Percentiles rank a stretch among this genome's conserved stretches.
phyloP scores from a whole-genome alignment of 1,139 yeast species.

The Suhomyces terraborum region DNA sequence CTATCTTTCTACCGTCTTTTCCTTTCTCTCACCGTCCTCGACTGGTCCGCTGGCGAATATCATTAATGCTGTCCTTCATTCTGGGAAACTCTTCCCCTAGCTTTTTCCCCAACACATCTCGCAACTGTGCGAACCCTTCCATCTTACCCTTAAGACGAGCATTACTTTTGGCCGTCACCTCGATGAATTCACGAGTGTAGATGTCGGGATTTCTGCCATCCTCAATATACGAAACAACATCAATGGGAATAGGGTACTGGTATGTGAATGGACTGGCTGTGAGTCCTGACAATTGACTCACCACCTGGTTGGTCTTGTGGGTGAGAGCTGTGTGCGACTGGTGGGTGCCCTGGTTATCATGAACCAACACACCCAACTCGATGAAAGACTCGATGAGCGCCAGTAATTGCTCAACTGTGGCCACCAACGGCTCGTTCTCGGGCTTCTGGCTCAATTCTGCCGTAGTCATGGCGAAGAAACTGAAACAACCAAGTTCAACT shows the following conservation, averaged over 20 bases:
- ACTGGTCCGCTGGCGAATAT: constrained; percentile 46
- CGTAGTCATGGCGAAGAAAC: constrained; percentile 36
- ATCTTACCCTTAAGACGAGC: constrained; percentile 86
- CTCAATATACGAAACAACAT: constrained; percentile 81
- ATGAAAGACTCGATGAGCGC: constrained; percentile 80
- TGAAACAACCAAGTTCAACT: background rate
- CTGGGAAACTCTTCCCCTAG: constrained; percentile 79
- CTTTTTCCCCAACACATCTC: constrained; percentile 68
- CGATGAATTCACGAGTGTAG: constrained; percentile 93
- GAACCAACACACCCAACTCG: constrained; percentile 87
- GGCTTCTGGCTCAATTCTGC: constrained; percentile 28
- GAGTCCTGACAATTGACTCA: constrained; percentile 40
- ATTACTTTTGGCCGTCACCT: constrained; percentile 83
- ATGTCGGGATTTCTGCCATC: constrained; percentile 97
- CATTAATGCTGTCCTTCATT: constrained; percentile 53
- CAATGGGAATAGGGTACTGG: constrained; percentile 64
- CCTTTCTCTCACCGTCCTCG: too few relatives aligned
- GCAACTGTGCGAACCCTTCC: constrained; percentile 56
- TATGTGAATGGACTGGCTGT: constrained; percentile 36
- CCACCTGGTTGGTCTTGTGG: constrained; percentile 44
- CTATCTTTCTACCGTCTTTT: background rate
- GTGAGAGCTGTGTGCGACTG: constrained; percentile 49
- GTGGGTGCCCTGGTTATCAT: constrained; percentile 85
- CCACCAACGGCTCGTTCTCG: constrained; percentile 46
- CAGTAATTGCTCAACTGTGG: constrained; percentile 62